These are phyloP conservation scores for Hymenoscyphus scutula DNA, from an alignment of 2,329 filamentous ascomycete species.

Conservation along the genomic window DNA sequence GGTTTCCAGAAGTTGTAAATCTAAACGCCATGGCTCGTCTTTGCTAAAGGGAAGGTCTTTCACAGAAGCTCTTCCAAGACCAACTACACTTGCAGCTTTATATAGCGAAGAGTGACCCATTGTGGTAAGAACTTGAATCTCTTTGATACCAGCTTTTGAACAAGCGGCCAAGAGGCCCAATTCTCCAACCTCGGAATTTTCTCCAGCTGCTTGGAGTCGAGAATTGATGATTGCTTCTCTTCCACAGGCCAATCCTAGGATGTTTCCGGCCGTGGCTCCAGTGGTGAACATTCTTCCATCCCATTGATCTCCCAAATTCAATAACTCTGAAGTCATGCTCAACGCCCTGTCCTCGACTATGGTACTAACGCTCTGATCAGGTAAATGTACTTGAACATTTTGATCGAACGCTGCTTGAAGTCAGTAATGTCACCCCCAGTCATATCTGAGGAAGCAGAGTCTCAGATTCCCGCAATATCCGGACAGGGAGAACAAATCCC, in stretches of 20 bases:
- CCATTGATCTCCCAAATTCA: constrained; percentile 61
- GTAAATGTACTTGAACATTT: constrained; percentile 80
- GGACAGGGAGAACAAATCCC: too few relatives aligned
- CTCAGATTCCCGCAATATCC: too few relatives aligned
- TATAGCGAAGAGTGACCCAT: constrained; percentile 78
- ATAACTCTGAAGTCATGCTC: constrained; percentile 63
- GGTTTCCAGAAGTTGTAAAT: constrained; percentile 62
- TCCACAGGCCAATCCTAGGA: constrained; percentile 65
- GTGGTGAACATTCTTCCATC: constrained; percentile 79
- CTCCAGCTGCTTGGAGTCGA: constrained; percentile 35
- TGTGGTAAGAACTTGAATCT: constrained; percentile 76
- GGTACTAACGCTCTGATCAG: constrained; percentile 71
- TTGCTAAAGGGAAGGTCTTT: constrained; percentile 53
- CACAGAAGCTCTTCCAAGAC: constrained; percentile 69
- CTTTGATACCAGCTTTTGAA: constrained; percentile 57
- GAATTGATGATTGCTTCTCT: constrained; percentile 61
- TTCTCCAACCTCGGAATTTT: constrained; percentile 57
- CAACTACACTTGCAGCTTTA: constrained; percentile 81
- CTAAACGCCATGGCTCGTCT: constrained; percentile 65
- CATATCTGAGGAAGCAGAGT: too few relatives aligned
- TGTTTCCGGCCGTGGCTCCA: constrained; percentile 64
- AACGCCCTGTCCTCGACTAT: constrained; percentile 73
- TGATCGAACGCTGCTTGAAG: constrained; percentile 62
- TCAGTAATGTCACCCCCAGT: too few relatives aligned
- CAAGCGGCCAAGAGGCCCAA: constrained; percentile 69